These are phyloP conservation scores for Clavispora phyllophila DNA, from an alignment of 805 yeast genomes.

Conservation along the genomic window DNA sequence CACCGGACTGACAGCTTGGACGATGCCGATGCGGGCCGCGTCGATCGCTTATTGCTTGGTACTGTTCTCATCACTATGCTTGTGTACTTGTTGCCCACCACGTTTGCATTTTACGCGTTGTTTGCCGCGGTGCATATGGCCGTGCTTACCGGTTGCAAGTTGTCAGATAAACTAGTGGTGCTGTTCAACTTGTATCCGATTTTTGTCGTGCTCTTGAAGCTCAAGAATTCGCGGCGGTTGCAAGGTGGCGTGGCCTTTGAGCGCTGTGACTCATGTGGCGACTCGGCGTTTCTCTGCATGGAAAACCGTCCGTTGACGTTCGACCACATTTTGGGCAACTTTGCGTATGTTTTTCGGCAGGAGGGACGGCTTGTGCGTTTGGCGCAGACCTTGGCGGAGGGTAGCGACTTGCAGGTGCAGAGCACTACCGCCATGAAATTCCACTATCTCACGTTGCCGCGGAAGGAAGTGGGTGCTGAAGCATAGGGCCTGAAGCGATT, in stretches of 20 bases:
- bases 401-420: conserved; percentile 8
- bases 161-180: conserved; percentile 57
- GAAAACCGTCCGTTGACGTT: conserved; percentile 35
- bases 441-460: conserved; percentile 15
- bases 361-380: conserved; percentile 14
- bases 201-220: conserved; percentile 70
- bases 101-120: conserved; percentile 72
- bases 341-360: conserved; percentile 14
- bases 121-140: conserved; percentile 59
- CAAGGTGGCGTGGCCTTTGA: conserved; percentile 48
- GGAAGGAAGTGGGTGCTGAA: neutral
- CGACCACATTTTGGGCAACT: conserved; percentile 31
- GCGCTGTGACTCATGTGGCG: conserved; percentile 9
- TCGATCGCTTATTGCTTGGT: conserved; percentile 85
- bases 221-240: conserved; percentile 69
- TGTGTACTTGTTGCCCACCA: conserved; percentile 79
- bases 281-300: conserved; percentile 24
- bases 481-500: too few species aligned
- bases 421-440: conserved; percentile 12
- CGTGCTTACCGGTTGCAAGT: conserved; percentile 43
- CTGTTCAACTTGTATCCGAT: conserved; percentile 79
- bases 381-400: conserved; percentile 12
- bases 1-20: conserved; percentile 80
- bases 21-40: conserved; percentile 52
- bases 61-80: conserved; percentile 80